A percentile compares a stretch with the other conserved stretches of the same genome.
phyloP scores from a whole-genome alignment of 371 early-diverging fungal species.

The Mortierella sp. region DNA sequence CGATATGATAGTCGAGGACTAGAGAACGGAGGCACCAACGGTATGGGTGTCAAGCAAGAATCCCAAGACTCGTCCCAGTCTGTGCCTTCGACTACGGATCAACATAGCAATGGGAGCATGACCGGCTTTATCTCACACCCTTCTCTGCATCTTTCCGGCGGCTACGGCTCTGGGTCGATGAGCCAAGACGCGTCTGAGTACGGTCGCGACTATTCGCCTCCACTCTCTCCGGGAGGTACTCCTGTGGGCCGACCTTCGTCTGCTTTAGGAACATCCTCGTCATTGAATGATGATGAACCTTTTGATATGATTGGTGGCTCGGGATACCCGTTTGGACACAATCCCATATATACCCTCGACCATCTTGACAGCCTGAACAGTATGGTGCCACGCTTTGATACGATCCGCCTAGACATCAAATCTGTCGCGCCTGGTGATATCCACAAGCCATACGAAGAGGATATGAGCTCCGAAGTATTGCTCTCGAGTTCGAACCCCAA shows the following conservation, averaged over 20 bases:
- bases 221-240: constrained; percentile 34
- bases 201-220: constrained; percentile 50
- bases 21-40: constrained; percentile 10
- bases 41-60: constrained; percentile 40
- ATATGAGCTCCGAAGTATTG: constrained; percentile 8
- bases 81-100: constrained; percentile 8
- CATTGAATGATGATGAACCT: constrained; percentile 48
- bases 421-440: constrained; percentile 48
- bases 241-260: constrained; percentile 26
- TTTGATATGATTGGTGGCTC: constrained; percentile 51
- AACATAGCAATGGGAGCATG: constrained; percentile 16
- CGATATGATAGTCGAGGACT: constrained; percentile 38
- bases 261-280: constrained; percentile 35
- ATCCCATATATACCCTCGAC: constrained; percentile 40
- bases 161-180: constrained; percentile 34
- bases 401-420: constrained; percentile 50
- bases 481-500: constrained; percentile 35
- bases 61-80: constrained; percentile 24
- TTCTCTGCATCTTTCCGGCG: constrained; percentile 33
- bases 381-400: constrained; percentile 47
- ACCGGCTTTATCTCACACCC: constrained; percentile 40
- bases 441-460: constrained; percentile 40
- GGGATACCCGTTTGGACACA: constrained; percentile 32
- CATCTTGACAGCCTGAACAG: constrained; percentile 41
- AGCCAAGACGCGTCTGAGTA: constrained; percentile 41